Evolutionary conservation across 768 basidiomycete genomes (phyloP), one percentile per base, ranked within the genome.

Genomic region (Xerocomellus intermedius): DNA sequence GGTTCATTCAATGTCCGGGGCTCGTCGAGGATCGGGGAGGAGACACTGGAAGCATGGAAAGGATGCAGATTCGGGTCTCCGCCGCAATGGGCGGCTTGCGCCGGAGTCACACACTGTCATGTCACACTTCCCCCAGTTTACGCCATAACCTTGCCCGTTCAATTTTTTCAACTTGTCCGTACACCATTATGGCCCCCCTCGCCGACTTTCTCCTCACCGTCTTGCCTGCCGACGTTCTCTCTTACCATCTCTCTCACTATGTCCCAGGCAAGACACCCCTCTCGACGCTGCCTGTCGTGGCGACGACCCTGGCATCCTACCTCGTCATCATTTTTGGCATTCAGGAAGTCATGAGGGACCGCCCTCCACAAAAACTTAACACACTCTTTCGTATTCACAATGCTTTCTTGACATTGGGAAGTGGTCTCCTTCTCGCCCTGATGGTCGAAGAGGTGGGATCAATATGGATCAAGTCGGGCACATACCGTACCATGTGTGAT

Each of bases 371-470:
- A 64, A 88, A 85, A 74, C 85, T 97, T 65, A 91, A 86, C 57
- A 72, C 79, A 54, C 80, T 93, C 53, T 98, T 98, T 77, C 91
- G 93, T 74, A 67, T 81, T 38, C 97, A 99, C 77, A 99, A 99
- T 72, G 76, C 93, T 57, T 74, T 97, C 71, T 82, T 99, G 58
- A 91, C 91, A 58, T 68, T 78, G 44, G 95, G 94, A 33, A 95
- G 92, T 57, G 77, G 80, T n/a, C 73, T 98, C 39, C 78, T 99
- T 28, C 83, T 99, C 38, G 77, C 77, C n/a, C 78, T 97, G 32
- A 95, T 97, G 83, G 70, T 91, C 32, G 95, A 98, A 73, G 95
- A 98, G 74, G 88, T 97, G 44, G 49, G 87, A 9, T 96, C 94
- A 21, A 83, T 91, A 63, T 75, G 83, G 65, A 84, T 81, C 77